Evolutionary conservation across 305 asterid genomes (phyloP), one percentile per base, ranked within the genome.

Genomic region (Stenogyne calaminthoides): DNA sequence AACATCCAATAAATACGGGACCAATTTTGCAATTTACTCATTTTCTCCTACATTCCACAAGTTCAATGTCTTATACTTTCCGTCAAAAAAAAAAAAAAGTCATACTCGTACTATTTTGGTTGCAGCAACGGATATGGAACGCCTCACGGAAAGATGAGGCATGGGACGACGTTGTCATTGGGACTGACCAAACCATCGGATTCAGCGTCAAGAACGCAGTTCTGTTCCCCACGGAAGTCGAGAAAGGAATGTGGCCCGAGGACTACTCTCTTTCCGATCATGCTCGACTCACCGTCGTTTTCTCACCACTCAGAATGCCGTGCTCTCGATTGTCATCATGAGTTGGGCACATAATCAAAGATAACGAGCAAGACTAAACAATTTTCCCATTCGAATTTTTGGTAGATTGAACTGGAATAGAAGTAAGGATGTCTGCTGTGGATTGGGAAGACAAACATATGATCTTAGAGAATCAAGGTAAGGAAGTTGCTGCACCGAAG

Each of bases 221-320:
- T 69, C 91, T 94, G 49, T 94, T 91, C 86, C 99, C 99, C 4
- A 84, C 95, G 4, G 97, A 94, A 82, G 97, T 88, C 0, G 99
- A 94, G 85, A 90, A 87, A 77, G 99, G 99, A 69, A 80, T 72
- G 85, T 94, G 99, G 99, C 99, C 99, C 0, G 97, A 94, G 61
- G 84, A 94, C 52, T 94, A 91, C 86, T 90, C 89, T 72, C 99
- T 94, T 63, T 94, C 99, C 1, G 99, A 94, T 85, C 99, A 91
- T 44, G 97, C 97, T 44, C 86, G 93, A 14, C 97, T 94, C 37
- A 94, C 99, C 0, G 97, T 94, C 44, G 97, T 94, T 0, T 87
- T 94, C 79, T 91, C 99, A 49, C 99, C 99, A 0, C 77, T 88
- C 52, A 78, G 88, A 82, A 94, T 91, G 97, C 88, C 92, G 3